Conservation (phyloP, 2,329 filamentous ascomycete genomes). For the Colletotrichum zoysiae region DNA sequence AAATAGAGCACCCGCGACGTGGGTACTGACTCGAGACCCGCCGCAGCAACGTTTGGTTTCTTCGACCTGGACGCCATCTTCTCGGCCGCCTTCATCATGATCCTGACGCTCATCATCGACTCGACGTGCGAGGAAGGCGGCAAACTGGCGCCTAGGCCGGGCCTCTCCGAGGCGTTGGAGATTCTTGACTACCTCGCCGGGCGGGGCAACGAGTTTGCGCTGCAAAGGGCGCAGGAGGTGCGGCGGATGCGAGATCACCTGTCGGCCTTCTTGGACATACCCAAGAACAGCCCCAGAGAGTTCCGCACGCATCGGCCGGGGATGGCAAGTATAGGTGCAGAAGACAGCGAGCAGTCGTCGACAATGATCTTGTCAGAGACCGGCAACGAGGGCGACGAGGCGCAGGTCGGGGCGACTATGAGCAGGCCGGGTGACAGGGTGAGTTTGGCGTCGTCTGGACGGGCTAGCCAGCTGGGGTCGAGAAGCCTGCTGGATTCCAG, state of each 20-base stretch:
- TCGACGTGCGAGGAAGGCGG: constrained; percentile 45
- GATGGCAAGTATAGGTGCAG: too few relatives aligned
- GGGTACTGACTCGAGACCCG: background rate
- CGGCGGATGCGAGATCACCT: constrained; percentile 32
- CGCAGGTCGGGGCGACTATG: background rate
- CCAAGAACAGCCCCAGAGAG: constrained; percentile 32
- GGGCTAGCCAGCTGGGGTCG: constrained; percentile 22
- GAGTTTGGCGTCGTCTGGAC: constrained; percentile 2
- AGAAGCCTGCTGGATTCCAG: constrained; percentile 35
- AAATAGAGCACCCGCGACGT: background rate
- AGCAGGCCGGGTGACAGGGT: background rate
- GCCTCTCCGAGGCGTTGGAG: constrained; percentile 46
- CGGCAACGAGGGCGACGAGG: background rate
- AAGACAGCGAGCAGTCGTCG: background rate
- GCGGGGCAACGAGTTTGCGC: constrained; percentile 46
- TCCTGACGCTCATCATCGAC: constrained; percentile 42
- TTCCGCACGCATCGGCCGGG: background rate
- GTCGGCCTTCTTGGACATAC: constrained; percentile 26
- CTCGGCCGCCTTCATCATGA: constrained; percentile 41
- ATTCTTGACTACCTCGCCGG: constrained; percentile 48
- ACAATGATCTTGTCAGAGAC: background rate
- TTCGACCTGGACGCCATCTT: constrained; percentile 41
- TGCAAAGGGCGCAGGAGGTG: constrained; percentile 29
- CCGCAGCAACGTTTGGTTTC: constrained; percentile 29
- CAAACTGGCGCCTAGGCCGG: constrained; percentile 46